phyloP scores from a whole-genome alignment of 768 basidiomycete genomes.

The Russula virescens region DNA sequence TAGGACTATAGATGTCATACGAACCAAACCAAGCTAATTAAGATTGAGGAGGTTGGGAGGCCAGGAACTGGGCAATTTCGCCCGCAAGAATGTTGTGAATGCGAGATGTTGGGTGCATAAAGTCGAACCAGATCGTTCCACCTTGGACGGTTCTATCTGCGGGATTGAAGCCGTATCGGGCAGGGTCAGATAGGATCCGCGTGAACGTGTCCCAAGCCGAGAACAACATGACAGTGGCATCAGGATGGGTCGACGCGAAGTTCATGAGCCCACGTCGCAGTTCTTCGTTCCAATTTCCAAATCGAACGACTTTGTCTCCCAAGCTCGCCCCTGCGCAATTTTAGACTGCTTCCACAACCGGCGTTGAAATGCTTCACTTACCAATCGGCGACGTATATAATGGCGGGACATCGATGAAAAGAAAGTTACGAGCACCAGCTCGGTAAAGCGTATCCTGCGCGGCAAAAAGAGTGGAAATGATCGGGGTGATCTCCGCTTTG shows the following conservation, averaged over 20 bases:
- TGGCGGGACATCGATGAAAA: conserved; percentile 54
- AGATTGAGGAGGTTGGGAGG: conserved; percentile 11
- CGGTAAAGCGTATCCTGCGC: conserved; percentile 43
- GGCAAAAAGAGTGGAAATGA: conserved; percentile 32
- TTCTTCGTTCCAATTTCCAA: conserved; percentile 19
- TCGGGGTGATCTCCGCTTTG: conserved; percentile 14
- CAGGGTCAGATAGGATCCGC: conserved; percentile 27
- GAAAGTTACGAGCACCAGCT: conserved; percentile 43
- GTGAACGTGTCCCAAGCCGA: conserved; percentile 27
- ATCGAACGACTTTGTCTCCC: conserved; percentile 15
- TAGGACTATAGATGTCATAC: neutral
- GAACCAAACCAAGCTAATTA: neutral
- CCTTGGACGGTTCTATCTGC: conserved; percentile 5
- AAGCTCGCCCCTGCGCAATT: neutral
- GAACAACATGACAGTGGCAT: conserved; percentile 27
- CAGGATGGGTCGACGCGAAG: conserved; percentile 26
- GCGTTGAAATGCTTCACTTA: conserved; percentile 7
- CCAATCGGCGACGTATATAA: conserved; percentile 40
- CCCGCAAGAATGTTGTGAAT: conserved; percentile 17
- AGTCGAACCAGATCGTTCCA: conserved; percentile 23
- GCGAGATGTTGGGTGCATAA: conserved; percentile 21
- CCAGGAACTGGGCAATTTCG: conserved; percentile 16
- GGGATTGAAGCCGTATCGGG: conserved; percentile 20
- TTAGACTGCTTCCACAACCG: neutral
- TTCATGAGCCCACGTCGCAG: conserved; percentile 11